Conservation (phyloP, 1,284 basidiomycete species). For the Irpex sp. region DNA sequence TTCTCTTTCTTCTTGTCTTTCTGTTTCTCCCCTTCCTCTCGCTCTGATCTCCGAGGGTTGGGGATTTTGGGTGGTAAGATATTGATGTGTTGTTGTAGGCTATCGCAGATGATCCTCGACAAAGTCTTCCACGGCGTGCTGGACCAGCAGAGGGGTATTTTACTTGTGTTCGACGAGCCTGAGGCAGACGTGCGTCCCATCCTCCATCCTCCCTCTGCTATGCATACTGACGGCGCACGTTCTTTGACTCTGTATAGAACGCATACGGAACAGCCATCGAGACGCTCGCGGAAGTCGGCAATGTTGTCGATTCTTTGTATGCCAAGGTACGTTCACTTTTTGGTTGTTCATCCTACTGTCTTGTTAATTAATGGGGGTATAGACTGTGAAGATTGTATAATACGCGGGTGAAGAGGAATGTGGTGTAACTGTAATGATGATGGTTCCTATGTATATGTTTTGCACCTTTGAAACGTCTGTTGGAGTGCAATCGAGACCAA, state of each 20-base stretch:
- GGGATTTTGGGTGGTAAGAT: too few species aligned
- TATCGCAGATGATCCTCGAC: slow-evolving; percentile 98
- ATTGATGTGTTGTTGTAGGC: too few species aligned
- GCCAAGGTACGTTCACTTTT: slow-evolving; percentile 61
- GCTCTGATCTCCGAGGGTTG: too few species aligned
- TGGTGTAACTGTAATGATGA: not conserved
- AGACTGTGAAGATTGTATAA: slow-evolving; percentile 49
- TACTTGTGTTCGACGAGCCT: slow-evolving; percentile 86
- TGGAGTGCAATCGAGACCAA: too few species aligned
- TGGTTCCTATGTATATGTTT: too few species aligned
- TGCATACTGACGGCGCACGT: slow-evolving; percentile 7
- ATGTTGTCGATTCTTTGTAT: slow-evolving; percentile 90
- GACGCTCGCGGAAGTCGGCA: slow-evolving; percentile 86
- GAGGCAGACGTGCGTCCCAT: slow-evolving; percentile 68
- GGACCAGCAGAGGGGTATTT: slow-evolving; percentile 91
- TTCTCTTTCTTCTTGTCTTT: too few species aligned
- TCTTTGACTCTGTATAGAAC: slow-evolving; percentile 42
- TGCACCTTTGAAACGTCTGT: too few species aligned
- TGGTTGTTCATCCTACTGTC: not conserved
- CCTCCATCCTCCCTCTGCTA: too few species aligned
- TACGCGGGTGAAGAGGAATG: not conserved
- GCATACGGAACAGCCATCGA: slow-evolving; percentile 86
- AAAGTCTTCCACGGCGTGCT: slow-evolving; percentile 93
- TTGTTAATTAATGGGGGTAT: slow-evolving; percentile 1
- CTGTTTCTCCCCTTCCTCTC: too few species aligned